These are phyloP conservation scores for Fomitopsis schrenkii DNA, from an alignment of 1,284 basidiomycete species.

Conservation along the genomic window DNA sequence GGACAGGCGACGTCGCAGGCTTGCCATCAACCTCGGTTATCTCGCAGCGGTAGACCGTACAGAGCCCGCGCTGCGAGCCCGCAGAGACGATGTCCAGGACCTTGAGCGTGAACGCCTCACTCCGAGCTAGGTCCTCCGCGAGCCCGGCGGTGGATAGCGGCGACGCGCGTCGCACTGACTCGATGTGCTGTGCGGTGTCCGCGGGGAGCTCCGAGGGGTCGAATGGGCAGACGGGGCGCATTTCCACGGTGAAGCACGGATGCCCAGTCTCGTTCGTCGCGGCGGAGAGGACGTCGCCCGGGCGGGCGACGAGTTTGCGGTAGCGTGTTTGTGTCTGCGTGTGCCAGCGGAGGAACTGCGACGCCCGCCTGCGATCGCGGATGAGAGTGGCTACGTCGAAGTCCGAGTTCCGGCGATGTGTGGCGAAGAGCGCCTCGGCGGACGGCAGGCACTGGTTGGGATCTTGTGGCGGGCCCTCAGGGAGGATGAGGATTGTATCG, in stretches of 20 bases:
- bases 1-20: neutral
- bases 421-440: neutral
- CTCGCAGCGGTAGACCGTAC: neutral
- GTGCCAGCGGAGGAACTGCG: neutral
- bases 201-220: neutral
- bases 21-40: neutral
- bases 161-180: neutral
- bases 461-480: neutral
- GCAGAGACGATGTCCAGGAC: neutral
- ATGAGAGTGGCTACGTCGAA: neutral
- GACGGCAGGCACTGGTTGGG: neutral
- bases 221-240: neutral
- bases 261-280: neutral
- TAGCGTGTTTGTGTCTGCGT: neutral
- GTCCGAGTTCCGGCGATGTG: neutral
- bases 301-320: neutral
- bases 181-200: neutral
- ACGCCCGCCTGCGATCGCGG: neutral
- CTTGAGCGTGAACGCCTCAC: neutral
- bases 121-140: neutral
- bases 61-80: neutral
- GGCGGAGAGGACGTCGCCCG: neutral
- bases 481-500: neutral
- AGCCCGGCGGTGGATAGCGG: neutral
- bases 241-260: neutral